Base-by-base conservation (phyloP, 768 basidiomycete genomes). In the Megacollybia marginata region DNA sequence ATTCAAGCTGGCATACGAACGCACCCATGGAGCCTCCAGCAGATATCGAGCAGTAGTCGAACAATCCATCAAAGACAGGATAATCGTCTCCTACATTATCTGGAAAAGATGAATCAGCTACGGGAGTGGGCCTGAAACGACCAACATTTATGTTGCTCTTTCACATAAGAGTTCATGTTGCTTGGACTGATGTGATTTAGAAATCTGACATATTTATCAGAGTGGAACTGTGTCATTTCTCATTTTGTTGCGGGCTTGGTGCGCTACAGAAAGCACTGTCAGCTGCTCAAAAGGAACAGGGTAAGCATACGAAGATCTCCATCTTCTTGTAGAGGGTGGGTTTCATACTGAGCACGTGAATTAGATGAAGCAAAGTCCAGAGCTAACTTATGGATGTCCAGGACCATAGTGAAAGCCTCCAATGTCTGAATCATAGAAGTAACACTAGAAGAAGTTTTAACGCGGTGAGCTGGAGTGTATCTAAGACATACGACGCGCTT, bases 351-450 rank as follows among this genome's bases (percentile, higher is more conserved):
- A 55, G 49, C 12, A 49, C 34, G 42, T 46, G 40, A 36, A 52
- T 49, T 31, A 54, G 23, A 35, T 13, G 4, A 47, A 50, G 49
- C 18, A 13, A 44, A 38, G 52, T 44, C 38, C 32, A 31, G 12
- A 38, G 42, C 15, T 20, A 13, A 61, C 82, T 59, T 67, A 90
- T 84, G 93, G 92, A 65, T 97, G 93, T 6, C 92, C 94, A 50
- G 87, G 92, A n/a, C 93, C 93, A 83, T 96, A 94, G 66, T 98
- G 96, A 65, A 97, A 99, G 47, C 96, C 95, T 19, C 96, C 95
- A 66, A 99, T 94, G 64, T 99, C 95, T 32, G 93, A 95, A 69
- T 99, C 95, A 72, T 94, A 99, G 76, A 99, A 99, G 74, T 99
- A 99, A 64, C 95, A 98, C 89, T 96, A 50, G 18, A 46, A 35